These are phyloP conservation scores for Fusarium hainanense DNA, from an alignment of 2,329 filamentous ascomycete species.

Conservation along the genomic window DNA sequence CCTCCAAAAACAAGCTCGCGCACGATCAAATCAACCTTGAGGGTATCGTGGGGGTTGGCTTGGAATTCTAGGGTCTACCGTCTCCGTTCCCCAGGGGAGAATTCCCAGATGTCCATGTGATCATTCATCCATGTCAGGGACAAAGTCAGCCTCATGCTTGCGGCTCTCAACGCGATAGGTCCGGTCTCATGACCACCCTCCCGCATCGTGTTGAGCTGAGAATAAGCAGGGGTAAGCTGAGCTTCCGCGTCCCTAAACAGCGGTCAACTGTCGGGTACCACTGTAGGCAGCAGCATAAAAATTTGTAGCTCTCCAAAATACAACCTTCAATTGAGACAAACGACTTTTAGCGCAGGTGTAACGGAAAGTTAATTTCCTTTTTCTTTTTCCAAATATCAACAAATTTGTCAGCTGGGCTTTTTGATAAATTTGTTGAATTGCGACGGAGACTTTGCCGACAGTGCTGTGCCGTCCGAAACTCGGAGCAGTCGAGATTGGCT, in stretches of 20 bases:
- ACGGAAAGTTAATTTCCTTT: neutral
- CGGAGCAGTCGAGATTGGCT: neutral
- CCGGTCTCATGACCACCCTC: conserved; percentile 8
- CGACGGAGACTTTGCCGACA: neutral
- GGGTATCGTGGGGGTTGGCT: conserved; percentile 25
- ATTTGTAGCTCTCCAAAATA: neutral
- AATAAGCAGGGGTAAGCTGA: conserved; percentile 30
- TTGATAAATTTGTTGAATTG: neutral
- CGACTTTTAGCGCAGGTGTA: neutral
- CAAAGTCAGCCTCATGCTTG: conserved; percentile 30
- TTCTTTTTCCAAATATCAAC: neutral
- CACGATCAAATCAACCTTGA: conserved; percentile 17
- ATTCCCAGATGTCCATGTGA: conserved; percentile 22
- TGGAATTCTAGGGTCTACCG: neutral
- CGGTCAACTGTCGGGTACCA: conserved; percentile 15
- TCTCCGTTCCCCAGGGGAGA: neutral
- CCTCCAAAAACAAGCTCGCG: conserved; percentile 8
- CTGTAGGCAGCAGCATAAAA: conserved; percentile 24
- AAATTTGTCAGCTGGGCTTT: neutral
- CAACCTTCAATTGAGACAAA: neutral
- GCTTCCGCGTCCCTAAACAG: conserved; percentile 16
- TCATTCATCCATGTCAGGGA: conserved; percentile 26
- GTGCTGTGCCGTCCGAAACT: neutral
- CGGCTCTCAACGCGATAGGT: conserved; percentile 23
- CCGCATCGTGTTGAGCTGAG: conserved; percentile 20